Percentiles rank a stretch among this genome's conserved stretches.
phyloP scores from a whole-genome alignment of 352 stramenopile species.

The Globisporangium nunn region DNA sequence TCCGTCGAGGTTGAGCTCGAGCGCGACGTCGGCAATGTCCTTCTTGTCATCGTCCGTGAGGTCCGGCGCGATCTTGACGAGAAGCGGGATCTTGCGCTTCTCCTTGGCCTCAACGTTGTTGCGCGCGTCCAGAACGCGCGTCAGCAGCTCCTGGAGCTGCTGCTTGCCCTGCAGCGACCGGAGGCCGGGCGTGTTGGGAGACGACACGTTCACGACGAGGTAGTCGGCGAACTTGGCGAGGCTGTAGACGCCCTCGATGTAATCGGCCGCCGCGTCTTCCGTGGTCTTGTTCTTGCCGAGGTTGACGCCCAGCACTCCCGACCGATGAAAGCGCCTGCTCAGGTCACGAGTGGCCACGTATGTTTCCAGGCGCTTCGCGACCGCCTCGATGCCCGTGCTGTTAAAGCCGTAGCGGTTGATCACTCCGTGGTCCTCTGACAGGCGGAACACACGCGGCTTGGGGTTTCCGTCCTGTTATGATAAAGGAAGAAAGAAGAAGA shows the following conservation, averaged over 20 bases:
- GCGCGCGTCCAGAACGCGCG: conserved; percentile 57
- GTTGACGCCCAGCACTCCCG: conserved; percentile 93
- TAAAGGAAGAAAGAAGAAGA: conserved; percentile 14
- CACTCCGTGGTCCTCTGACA: conserved; percentile 91
- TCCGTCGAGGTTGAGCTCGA: conserved; percentile 88
- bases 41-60: conserved; percentile 92
- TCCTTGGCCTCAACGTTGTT: conserved; percentile 51
- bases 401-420: conserved; percentile 99
- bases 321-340: conserved; percentile 31
- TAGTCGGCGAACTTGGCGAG: conserved; percentile 95
- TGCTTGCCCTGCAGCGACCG: conserved; percentile 73
- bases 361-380: conserved; percentile 54
- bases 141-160: conserved; percentile 74
- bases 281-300: conserved; percentile 97
- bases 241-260: conserved; percentile 85
- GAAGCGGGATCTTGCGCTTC: conserved; percentile 78
- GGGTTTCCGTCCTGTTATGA: conserved; percentile 74
- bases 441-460: conserved; percentile 94
- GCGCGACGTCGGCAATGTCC: conserved; percentile 90
- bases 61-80: conserved; percentile 98
- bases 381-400: conserved; percentile 83
- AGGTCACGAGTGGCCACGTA: conserved; percentile 41
- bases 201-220: conserved; percentile 97
- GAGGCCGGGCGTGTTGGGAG: conserved; percentile 92
- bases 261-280: conserved; percentile 80